phyloP scores from a whole-genome alignment of 352 stramenopile species.

The Phytophthora meadii region DNA sequence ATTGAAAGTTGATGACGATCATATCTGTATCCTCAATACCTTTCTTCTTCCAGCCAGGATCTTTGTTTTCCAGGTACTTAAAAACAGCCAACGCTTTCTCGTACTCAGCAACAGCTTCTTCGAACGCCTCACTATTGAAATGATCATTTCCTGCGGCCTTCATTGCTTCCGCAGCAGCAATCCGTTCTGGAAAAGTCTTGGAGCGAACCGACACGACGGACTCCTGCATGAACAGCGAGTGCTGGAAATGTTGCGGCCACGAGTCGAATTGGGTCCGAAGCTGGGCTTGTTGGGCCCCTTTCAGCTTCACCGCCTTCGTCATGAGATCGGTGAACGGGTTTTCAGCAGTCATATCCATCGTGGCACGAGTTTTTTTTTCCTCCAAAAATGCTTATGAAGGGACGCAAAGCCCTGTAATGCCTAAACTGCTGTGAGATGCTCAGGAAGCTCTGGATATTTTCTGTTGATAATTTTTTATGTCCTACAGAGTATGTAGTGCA shows the following conservation, averaged over 20 bases:
- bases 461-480: too few species aligned
- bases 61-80: constrained; percentile 83
- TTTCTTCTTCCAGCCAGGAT: constrained; percentile 88
- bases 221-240: constrained; percentile 90
- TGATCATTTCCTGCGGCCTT: constrained; percentile 72
- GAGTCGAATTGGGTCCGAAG: constrained; percentile 75
- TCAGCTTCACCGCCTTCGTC: constrained; percentile 88
- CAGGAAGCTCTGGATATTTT: too few species aligned
- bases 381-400: constrained; percentile 19
- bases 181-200: constrained; percentile 59
- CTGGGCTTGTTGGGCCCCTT: constrained; percentile 82
- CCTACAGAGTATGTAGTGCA: too few species aligned
- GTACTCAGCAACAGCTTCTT: constrained; percentile 84
- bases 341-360: constrained; percentile 68
- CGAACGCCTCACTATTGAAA: constrained; percentile 53
- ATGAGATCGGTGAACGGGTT: constrained; percentile 88
- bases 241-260: constrained; percentile 88
- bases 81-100: constrained; percentile 87
- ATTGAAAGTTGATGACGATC: constrained; percentile 59
- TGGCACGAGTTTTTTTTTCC: background rate
- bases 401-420: constrained; percentile 7
- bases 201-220: constrained; percentile 56
- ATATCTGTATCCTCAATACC: constrained; percentile 87
- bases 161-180: constrained; percentile 67
- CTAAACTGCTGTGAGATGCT: background rate